A percentile compares a stretch with the other conserved stretches of the same genome.
Evolutionary conservation across 2,329 filamentous ascomycete genomes (phyloP).

Genomic region (Lachnellula hyalina): DNA sequence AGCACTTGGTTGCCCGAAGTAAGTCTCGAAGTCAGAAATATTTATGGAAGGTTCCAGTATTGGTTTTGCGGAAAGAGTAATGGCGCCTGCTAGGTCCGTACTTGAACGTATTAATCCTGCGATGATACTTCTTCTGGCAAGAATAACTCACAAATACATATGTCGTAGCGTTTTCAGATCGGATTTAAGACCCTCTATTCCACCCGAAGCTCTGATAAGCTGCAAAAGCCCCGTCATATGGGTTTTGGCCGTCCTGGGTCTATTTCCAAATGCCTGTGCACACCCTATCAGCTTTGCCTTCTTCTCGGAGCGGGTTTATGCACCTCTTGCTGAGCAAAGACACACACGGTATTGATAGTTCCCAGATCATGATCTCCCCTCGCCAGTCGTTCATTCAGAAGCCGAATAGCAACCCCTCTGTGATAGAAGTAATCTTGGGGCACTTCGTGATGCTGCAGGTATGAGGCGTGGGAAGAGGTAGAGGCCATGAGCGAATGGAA

Average conservation of each 20-base stretch:
- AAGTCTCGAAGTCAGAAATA: conserved; percentile 8
- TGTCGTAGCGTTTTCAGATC: conserved; percentile 13
- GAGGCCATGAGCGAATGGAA: conserved; percentile 22
- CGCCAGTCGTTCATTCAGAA: conserved; percentile 16
- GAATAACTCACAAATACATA: conserved; percentile 11
- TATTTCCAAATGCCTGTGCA: conserved; percentile 10
- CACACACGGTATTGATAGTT: conserved; percentile 18
- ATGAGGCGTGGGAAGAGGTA: conserved; percentile 16
- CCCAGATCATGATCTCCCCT: conserved; percentile 17
- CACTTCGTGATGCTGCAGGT: conserved; percentile 11
- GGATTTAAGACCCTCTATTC: conserved; percentile 9
- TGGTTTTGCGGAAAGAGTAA: conserved; percentile 11
- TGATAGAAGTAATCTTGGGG: conserved; percentile 15
- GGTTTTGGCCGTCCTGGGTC: conserved; percentile 7
- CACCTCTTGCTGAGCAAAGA: conserved; percentile 23
- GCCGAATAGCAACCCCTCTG: conserved; percentile 18
- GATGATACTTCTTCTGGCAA: background rate
- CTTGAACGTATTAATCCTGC: conserved; percentile 8
- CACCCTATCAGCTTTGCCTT: background rate
- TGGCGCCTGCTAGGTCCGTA: conserved; percentile 15
- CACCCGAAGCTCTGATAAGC: conserved; percentile 14
- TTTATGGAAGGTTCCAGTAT: conserved; percentile 8
- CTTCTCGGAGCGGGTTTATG: background rate
- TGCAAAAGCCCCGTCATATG: conserved; percentile 15
- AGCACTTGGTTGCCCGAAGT: conserved; percentile 14